Evolutionary conservation across 2,329 filamentous ascomycete species (phyloP), one percentile per base, ranked within the genome.

Genomic region (Colletotrichum costaricense): DNA sequence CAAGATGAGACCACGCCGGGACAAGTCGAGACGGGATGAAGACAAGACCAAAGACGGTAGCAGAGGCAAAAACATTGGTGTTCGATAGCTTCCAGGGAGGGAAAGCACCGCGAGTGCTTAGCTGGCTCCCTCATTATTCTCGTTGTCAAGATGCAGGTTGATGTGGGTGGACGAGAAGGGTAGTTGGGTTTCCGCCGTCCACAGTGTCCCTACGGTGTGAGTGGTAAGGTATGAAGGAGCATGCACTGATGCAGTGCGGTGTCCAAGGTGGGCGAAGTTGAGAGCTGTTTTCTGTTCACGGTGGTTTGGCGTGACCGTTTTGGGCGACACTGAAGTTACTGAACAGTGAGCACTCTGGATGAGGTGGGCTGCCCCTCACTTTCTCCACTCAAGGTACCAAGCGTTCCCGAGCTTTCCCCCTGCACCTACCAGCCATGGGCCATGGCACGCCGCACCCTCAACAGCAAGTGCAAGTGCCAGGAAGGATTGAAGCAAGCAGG

Each of bases 381-480:
- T 68, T 57, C 69, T 33, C 69, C 64, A 71, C 57, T 56, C 54
- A 49, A 49, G n/a, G 28, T 55, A 64, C 42, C 42, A 49, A 49
- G 26, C 56, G 63, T 38, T 72, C 69, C 69, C 69, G 63, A 67
- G 69, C 63, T 35, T 49, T 56, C 68, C 46, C 65, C 65, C 46
- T 72, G 69, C 64, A 49, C 57, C 64, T 63, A 52, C 58, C 54
- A 60, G 66, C 38, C 58, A 58, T 59, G 52, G 42, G 59, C 35
- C 65, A 57, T 54, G 52, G 52, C 69, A 59, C 33, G 69, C 54
- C 52, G 56, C 33, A 11, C 33, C 4, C 33, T 35, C 33, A 11
- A 35, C 11, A 35, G 33, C 8, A 35, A 35, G 33, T 35, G 11
- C 33, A 35, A 35, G 33, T 35, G 33, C 33, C 33, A 35, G 38